Evolutionary conservation across 2,329 filamentous ascomycete genomes (phyloP).

Genomic region (Chaetomiaceae sp.): DNA sequence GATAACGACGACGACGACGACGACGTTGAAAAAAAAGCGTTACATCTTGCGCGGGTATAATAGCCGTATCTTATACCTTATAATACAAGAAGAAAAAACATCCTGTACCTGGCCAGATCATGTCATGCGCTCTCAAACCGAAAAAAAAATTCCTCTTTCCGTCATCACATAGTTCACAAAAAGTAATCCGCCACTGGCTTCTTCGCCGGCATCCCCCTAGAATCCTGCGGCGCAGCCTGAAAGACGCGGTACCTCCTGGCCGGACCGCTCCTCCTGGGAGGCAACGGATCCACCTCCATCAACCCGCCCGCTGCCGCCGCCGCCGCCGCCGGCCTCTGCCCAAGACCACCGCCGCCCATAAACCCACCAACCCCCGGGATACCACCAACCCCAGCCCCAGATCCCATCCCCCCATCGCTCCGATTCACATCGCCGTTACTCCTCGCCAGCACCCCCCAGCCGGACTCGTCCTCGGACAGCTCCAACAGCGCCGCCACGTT

Average conservation of each 20-base stretch:
- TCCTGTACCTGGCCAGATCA: not conserved
- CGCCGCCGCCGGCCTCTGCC: too few relatives aligned
- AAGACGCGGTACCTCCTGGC: constrained; percentile 92
- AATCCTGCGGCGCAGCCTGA: constrained; percentile 93
- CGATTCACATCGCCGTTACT: constrained; percentile 66
- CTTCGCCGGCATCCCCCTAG: constrained; percentile 95
- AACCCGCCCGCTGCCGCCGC: constrained; percentile 34
- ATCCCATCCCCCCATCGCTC: constrained; percentile 45
- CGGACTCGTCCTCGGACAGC: constrained; percentile 80
- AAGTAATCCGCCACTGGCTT: constrained; percentile 98
- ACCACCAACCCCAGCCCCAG: constrained; percentile 26
- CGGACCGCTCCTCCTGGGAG: constrained; percentile 56
- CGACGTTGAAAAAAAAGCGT: not conserved
- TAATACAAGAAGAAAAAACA: not conserved
- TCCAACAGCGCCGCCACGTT: constrained; percentile 95
- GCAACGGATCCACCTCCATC: constrained; percentile 44
- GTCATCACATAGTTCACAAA: constrained; percentile 44
- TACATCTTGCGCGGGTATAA: constrained; percentile 7
- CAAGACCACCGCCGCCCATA: constrained; percentile 31
- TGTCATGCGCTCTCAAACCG: not conserved
- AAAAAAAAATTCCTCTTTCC: not conserved
- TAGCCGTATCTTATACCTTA: not conserved
- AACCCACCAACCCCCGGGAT: constrained; percentile 34
- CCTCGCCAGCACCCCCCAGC: constrained; percentile 63
- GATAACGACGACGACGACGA: too few relatives aligned